Evolutionary conservation across 805 yeast genomes (phyloP).

Genomic region (Pichia gijzeniarum): DNA sequence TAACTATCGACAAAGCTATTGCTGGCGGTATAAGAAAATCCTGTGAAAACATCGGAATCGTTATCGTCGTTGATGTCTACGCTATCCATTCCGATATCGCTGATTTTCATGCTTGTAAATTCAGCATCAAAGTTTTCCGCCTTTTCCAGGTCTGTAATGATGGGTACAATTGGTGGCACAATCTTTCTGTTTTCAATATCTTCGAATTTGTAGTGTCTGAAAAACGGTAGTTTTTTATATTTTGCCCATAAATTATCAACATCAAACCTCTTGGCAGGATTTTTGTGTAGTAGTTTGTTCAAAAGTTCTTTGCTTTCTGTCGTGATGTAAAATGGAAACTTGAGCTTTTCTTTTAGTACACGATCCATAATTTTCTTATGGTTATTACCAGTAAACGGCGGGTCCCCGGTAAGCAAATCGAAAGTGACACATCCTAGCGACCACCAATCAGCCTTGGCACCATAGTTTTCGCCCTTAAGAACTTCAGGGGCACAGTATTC

Average conservation of each 20-base stretch:
- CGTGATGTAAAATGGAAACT: slow-evolving; percentile 65
- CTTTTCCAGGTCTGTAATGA: slow-evolving; percentile 59
- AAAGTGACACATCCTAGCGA: slow-evolving; percentile 74
- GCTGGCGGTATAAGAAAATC: slow-evolving; percentile 41
- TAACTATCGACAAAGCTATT: slow-evolving; percentile 31
- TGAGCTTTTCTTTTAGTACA: slow-evolving; percentile 57
- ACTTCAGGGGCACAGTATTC: slow-evolving; percentile 89
- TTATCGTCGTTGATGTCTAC: background rate
- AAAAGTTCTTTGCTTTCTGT: slow-evolving; percentile 72
- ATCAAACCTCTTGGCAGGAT: slow-evolving; percentile 55
- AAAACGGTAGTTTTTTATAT: slow-evolving; percentile 60
- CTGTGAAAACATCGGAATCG: slow-evolving; percentile 29
- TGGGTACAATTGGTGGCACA: slow-evolving; percentile 69
- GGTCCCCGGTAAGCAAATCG: slow-evolving; percentile 76
- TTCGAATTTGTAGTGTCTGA: slow-evolving; percentile 67
- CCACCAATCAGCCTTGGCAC: slow-evolving; percentile 82
- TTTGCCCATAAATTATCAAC: slow-evolving; percentile 45
- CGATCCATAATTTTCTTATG: slow-evolving; percentile 67
- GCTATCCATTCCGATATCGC: slow-evolving; percentile 11
- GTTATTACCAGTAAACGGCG: slow-evolving; percentile 81
- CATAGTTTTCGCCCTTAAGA: slow-evolving; percentile 67
- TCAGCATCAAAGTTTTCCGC: slow-evolving; percentile 80
- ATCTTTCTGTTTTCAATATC: slow-evolving; percentile 41
- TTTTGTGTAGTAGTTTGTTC: slow-evolving; percentile 57
- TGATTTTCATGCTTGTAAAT: slow-evolving; percentile 55